Evolutionary conservation across 1,284 basidiomycete genomes (phyloP).

Genomic region (Testicularia cyperi): DNA sequence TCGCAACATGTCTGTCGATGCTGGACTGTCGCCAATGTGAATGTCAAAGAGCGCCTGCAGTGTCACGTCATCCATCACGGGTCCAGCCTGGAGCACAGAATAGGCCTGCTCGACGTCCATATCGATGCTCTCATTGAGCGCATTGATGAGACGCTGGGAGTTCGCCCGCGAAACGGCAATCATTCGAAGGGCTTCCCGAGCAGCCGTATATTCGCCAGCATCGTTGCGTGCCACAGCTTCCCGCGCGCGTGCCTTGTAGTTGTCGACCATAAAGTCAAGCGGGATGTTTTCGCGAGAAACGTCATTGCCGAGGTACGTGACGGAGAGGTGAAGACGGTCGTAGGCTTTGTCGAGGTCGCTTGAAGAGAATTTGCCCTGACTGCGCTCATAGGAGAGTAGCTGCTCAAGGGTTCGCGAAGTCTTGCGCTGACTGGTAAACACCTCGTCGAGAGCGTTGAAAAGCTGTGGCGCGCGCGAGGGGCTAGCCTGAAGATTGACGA

Average conservation of each 20-base stretch:
- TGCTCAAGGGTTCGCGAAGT: slow-evolving; percentile 27
- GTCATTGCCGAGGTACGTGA: slow-evolving; percentile 17
- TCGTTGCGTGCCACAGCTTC: slow-evolving; percentile 25
- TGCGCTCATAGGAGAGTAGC: slow-evolving; percentile 31
- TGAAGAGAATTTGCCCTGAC: slow-evolving; percentile 13
- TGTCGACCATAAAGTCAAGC: slow-evolving; percentile 23
- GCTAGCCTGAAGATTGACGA: slow-evolving; percentile 25
- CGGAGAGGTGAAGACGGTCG: slow-evolving; percentile 18
- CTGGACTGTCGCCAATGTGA: slow-evolving; percentile 69
- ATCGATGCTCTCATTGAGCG: slow-evolving; percentile 17
- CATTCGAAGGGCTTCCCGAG: slow-evolving; percentile 29
- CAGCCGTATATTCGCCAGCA: slow-evolving; percentile 20
- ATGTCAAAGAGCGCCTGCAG: slow-evolving; percentile 73
- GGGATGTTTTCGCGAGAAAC: slow-evolving; percentile 19
- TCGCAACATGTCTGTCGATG: slow-evolving; percentile 50
- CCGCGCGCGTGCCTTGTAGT: slow-evolving; percentile 24
- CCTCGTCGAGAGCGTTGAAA: slow-evolving; percentile 17
- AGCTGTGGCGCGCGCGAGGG: slow-evolving; percentile 7
- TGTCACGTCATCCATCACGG: slow-evolving; percentile 74
- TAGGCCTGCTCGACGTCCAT: slow-evolving; percentile 75
- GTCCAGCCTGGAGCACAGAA: slow-evolving; percentile 70
- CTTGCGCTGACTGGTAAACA: slow-evolving; percentile 16
- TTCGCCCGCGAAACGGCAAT: slow-evolving; percentile 14
- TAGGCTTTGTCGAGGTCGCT: slow-evolving; percentile 34
- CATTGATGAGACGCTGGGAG: slow-evolving; percentile 13